Evolutionary conservation across 2,329 filamentous ascomycete species (phyloP).

Genomic region (Sporothrix phasma): DNA sequence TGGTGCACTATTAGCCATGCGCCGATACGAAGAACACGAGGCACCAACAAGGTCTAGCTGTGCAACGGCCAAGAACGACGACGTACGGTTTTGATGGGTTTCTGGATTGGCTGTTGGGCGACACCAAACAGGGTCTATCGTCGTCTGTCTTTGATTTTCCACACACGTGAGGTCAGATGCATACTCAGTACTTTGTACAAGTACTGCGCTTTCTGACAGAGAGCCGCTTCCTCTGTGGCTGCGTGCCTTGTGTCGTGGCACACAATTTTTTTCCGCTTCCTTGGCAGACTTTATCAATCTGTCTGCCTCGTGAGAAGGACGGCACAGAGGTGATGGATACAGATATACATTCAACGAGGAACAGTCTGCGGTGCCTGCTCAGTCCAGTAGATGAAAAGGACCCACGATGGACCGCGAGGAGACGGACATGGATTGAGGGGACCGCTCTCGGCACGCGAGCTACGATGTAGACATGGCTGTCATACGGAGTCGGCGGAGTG

Average conservation of each 20-base stretch:
- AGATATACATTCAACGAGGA: not conserved
- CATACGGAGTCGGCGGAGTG: not conserved
- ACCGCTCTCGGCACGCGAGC: slow-evolving; percentile 4
- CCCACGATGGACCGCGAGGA: not conserved
- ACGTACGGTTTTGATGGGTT: not conserved
- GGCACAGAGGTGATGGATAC: not conserved
- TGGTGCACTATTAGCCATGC: not conserved
- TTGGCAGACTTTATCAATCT: no score
- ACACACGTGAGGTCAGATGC: no score
- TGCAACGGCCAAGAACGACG: not conserved
- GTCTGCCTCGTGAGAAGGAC: not conserved
- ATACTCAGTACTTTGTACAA: no score
- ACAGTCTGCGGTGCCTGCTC: no score
- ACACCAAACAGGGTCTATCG: not conserved
- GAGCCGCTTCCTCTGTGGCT: not conserved
- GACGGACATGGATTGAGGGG: not conserved
- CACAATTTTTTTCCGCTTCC: not conserved
- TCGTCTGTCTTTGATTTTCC: not conserved
- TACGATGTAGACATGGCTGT: slow-evolving; percentile 6
- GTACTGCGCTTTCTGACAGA: not conserved
- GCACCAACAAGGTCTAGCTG: slow-evolving; percentile 5
- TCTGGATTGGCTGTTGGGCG: not conserved
- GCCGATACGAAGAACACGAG: slow-evolving; percentile 4
- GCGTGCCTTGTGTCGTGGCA: not conserved
- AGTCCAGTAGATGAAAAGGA: no score